Evolutionary conservation across 73 alveolate genomes (phyloP), one percentile per base, ranked within the genome.

Genomic region (Paramecium sonneborni): DNA sequence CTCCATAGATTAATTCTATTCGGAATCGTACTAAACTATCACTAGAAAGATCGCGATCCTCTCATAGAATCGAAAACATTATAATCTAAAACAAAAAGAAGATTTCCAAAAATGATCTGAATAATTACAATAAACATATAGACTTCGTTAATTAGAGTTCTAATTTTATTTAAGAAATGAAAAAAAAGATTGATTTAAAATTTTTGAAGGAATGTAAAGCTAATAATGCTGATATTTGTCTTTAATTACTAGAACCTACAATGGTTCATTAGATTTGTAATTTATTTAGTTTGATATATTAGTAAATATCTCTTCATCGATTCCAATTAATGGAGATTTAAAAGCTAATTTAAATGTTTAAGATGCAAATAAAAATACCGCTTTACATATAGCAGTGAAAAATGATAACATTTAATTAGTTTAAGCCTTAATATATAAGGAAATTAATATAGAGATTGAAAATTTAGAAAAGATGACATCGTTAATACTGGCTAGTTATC

Each of bases 401-500:
- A 70, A 70, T 18, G 44, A 11, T 24, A 70, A 70, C 38, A 9
- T 37, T 32, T 70, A 70, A 35, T 35, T 70, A 28, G 56, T 35
- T n/a, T 28, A 28, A 70, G 86, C 86, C 2, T 32, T 70, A 18
- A 70, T 70, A 12, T 70, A 32, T 14, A 70, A 70, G 24, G 8
- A 70, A 70, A 35, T 70, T 23, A 70, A 28, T 7, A 5, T 70
- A 18, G 55, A 70, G 15, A 35, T 37, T 35, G 57, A 32, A 28
- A 70, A 70, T 35, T n/a, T n/a, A 70, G 86, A 70, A 70, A 32
- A 32, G 26, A 70, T 70, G 86, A 70, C 86, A 21, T 24, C 86
- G 2, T 18, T 70, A 18, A 70, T 32, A 35, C 32, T 70, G 55
- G 86, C 86, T 23, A 18, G 52, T 32, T 70, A 70, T 35, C 56